Conservation (phyloP, 805 yeast genomes). For the Sungouiozyma ichnusensis region DNA sequence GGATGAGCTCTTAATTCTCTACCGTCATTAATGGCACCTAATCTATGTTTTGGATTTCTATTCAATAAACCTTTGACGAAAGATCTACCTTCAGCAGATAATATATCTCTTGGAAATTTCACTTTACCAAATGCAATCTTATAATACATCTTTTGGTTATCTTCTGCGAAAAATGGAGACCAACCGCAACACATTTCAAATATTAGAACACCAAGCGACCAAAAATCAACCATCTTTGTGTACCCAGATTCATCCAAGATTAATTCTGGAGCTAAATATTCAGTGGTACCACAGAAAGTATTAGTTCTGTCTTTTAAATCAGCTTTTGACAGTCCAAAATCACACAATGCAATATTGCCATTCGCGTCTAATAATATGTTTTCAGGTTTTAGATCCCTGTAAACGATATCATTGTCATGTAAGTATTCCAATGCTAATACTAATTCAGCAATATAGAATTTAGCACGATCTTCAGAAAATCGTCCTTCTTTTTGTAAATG, state of each 20-base stretch:
- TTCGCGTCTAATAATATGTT: conserved; percentile 90
- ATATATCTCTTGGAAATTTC: conserved; percentile 90
- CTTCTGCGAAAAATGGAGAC: conserved; percentile 98
- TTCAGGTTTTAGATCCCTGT: conserved; percentile 95
- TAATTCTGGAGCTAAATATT: conserved; percentile 95
- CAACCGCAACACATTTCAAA: conserved; percentile 99
- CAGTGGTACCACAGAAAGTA: conserved; percentile 97
- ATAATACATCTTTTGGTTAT: conserved; percentile 97
- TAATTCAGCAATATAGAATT: conserved; percentile 93
- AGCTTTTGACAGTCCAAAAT: conserved; percentile 93
- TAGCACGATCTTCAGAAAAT: conserved; percentile 86
- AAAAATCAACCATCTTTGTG: conserved; percentile 97
- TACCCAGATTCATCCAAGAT: conserved; percentile 91
- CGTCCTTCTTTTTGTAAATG: conserved; percentile 95
- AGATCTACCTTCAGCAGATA: conserved; percentile 86
- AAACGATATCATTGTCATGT: conserved; percentile 91
- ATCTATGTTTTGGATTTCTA: conserved; percentile 89
- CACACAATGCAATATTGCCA: conserved; percentile 96
- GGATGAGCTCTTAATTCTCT: conserved; percentile 87
- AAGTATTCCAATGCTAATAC: conserved; percentile 87
- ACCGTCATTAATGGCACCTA: conserved; percentile 88
- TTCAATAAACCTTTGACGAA: conserved; percentile 92
- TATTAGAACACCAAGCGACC: conserved; percentile 94
- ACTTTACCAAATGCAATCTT: conserved; percentile 98
- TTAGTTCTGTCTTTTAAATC: conserved; percentile 84